phyloP scores from a whole-genome alignment of 441 rosid species.

The Pelargonium myrrhifolium region DNA sequence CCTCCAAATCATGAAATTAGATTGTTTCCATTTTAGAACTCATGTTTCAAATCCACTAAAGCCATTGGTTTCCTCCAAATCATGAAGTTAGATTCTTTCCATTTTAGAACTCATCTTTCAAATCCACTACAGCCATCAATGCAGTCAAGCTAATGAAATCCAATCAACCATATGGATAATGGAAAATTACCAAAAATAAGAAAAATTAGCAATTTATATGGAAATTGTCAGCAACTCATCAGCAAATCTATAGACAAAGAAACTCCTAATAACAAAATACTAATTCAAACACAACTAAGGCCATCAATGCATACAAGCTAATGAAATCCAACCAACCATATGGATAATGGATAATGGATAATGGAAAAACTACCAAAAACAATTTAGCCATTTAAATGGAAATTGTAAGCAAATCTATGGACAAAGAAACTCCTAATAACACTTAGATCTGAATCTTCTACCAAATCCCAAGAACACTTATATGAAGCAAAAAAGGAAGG shows the following conservation, averaged over 20 bases:
- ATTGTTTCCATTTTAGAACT: too few species aligned
- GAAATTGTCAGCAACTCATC: background rate
- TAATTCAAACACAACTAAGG: too few species aligned
- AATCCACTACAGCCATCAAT: too few species aligned
- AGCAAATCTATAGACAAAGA: background rate
- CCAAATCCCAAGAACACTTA: background rate
- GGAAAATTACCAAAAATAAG: background rate
- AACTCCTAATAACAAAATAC: background rate
- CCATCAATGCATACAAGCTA: too few species aligned
- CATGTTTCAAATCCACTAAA: too few species aligned
- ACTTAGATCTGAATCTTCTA: background rate
- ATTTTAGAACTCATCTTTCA: too few species aligned
- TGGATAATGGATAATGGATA: too few species aligned
- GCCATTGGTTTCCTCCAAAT: too few species aligned
- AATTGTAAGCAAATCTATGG: background rate
- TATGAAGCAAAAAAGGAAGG: background rate
- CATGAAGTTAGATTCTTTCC: too few species aligned
- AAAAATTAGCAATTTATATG: background rate
- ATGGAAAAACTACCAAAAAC: background rate
- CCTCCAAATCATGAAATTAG: too few species aligned
- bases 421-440: constrained; percentile 2
- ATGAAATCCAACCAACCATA: too few species aligned
- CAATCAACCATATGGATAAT: background rate
- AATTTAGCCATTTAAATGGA: background rate
- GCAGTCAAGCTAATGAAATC: too few species aligned